phyloP scores from a whole-genome alignment of 139 green algal species.

The Tetradesmus lagerheimii region DNA sequence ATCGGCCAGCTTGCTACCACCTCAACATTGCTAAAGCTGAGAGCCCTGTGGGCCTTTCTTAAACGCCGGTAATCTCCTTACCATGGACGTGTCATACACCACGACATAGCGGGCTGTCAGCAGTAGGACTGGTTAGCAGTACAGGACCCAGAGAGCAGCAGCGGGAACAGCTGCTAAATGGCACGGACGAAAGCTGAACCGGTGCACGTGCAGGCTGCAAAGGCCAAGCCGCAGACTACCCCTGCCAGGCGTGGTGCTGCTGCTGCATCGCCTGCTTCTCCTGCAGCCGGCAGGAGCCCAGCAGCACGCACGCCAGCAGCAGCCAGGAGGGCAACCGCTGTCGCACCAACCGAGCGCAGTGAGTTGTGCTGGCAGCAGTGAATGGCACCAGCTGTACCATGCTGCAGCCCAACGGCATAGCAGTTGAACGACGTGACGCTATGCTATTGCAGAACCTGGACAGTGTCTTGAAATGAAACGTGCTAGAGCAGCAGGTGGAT shows the following conservation, averaged over 20 bases:
- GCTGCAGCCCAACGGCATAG: no score
- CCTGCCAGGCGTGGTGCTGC: background rate
- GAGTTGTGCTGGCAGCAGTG: background rate
- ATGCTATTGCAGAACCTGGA: no score
- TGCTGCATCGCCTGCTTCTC: constrained; percentile 9
- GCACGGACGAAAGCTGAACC: constrained; percentile 27
- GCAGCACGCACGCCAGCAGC: constrained; percentile 1
- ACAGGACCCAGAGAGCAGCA: background rate
- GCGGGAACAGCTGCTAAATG: background rate
- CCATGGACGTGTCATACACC: background rate
- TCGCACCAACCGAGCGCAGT: constrained; percentile 26
- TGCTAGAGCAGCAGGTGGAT: no score
- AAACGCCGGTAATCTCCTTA: no score
- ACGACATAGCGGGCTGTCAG: background rate
- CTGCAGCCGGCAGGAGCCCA: background rate
- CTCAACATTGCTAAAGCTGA: background rate
- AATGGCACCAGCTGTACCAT: background rate
- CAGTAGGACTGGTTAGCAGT: background rate
- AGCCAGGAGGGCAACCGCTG: background rate
- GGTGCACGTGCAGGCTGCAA: constrained; percentile 6
- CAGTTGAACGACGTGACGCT: no score
- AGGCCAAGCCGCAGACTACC: background rate
- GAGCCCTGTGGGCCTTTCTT: background rate
- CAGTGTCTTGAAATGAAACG: no score
- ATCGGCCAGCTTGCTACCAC: background rate